These are phyloP conservation scores for Xylariaceae sp. DNA, from an alignment of 2,329 filamentous ascomycete species.

Conservation along the genomic window DNA sequence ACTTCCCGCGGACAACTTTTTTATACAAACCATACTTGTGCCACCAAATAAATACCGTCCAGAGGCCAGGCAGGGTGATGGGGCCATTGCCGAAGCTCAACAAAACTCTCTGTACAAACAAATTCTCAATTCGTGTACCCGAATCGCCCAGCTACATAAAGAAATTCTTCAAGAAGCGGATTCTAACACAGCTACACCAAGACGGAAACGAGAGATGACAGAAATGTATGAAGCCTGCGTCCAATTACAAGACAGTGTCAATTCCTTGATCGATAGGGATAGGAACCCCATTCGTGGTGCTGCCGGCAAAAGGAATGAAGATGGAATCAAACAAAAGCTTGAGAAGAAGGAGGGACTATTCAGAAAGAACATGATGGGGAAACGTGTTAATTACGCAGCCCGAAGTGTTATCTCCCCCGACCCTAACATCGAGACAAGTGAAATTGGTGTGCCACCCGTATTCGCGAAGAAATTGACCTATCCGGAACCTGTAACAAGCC, in stretches of 20 bases:
- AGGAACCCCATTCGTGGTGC: conserved; percentile 82
- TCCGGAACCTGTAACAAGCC: conserved; percentile 94
- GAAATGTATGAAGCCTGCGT: conserved; percentile 84
- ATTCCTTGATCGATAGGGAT: conserved; percentile 89
- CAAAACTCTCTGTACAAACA: conserved; percentile 88
- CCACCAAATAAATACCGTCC: conserved; percentile 92
- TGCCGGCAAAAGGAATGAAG: conserved; percentile 79
- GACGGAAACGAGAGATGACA: conserved; percentile 66
- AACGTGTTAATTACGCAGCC: conserved; percentile 97
- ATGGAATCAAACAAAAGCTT: conserved; percentile 95
- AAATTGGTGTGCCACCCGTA: conserved; percentile 97
- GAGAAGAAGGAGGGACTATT: conserved; percentile 99
- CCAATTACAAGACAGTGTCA: conserved; percentile 85
- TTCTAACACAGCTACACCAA: conserved; percentile 36
- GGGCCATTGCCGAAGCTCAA: conserved; percentile 83
- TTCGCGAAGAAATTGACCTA: conserved; percentile 97
- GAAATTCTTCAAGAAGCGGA: conserved; percentile 60
- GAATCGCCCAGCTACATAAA: conserved; percentile 74
- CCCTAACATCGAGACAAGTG: conserved; percentile 98
- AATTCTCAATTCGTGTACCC: conserved; percentile 77
- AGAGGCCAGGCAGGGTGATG: conserved; percentile 79
- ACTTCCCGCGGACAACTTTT: conserved; percentile 90
- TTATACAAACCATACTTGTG: conserved; percentile 83
- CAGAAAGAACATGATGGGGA: conserved; percentile 99
- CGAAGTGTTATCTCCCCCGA: conserved; percentile 98